Conservation (phyloP, 257 asterid species). For the Jaltomata sinuosa region DNA sequence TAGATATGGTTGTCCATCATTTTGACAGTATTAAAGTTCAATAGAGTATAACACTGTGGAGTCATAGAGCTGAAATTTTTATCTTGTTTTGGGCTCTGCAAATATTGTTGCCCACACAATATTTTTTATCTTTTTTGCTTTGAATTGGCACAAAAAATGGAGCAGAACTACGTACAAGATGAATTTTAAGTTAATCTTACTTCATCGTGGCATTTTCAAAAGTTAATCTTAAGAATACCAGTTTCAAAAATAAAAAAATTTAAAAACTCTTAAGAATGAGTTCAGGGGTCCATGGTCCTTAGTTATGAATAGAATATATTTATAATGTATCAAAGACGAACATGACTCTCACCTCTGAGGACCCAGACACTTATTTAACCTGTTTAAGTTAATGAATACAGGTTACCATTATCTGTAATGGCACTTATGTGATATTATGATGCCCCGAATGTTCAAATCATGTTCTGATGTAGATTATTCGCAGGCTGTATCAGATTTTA, state of each 20-base stretch:
- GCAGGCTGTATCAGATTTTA: not conserved
- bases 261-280: not conserved
- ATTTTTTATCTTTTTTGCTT: not conserved
- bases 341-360: not conserved
- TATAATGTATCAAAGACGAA: not conserved
- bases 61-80: not conserved
- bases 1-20: not conserved
- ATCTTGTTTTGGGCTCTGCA: not conserved
- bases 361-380: not conserved
- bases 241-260: not conserved
- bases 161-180: not conserved
- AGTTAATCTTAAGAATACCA: not conserved
- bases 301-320: not conserved
- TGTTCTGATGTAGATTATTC: not conserved
- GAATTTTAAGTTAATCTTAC: not conserved
- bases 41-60: not conserved
- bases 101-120: not conserved
- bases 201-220: not conserved
- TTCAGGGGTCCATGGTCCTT: not conserved
- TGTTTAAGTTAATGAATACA: not conserved
- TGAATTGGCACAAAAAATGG: not conserved
- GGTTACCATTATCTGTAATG: not conserved
- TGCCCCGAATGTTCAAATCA: not conserved
- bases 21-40: not conserved
- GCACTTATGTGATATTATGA: not conserved